Conservation (phyloP, 192 early-diverging fungal genomes). For the Pilaira anomala region DNA sequence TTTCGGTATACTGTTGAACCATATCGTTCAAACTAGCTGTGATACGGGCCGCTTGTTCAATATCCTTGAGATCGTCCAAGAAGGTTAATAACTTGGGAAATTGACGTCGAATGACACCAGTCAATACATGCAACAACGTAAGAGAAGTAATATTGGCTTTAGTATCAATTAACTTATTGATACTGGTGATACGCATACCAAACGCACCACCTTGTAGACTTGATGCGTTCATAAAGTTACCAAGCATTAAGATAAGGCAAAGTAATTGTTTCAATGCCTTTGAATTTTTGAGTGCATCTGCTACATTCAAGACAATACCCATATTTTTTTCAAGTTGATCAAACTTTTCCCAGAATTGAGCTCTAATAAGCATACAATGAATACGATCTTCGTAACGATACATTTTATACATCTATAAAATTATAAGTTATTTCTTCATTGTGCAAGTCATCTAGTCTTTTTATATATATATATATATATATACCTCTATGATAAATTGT, state of each 20-base stretch:
- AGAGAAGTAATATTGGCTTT: conserved; percentile 65
- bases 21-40: conserved; percentile 35
- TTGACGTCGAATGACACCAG: conserved; percentile 56
- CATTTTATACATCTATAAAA: conserved; percentile 58
- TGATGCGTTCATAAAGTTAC: conserved; percentile 82
- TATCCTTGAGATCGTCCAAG: conserved; percentile 61
- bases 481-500: conserved; percentile 61
- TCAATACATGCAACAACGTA: conserved; percentile 73
- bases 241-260: conserved; percentile 66
- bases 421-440: not conserved
- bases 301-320: conserved; percentile 54
- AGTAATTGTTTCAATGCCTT: conserved; percentile 67
- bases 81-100: conserved; percentile 61
- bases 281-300: conserved; percentile 59
- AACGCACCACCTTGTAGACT: conserved; percentile 77
- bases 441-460: not conserved
- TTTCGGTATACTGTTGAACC: conserved; percentile 30
- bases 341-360: conserved; percentile 61
- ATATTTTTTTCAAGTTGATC: conserved; percentile 62
- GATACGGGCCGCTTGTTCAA: conserved; percentile 62
- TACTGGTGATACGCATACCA: conserved; percentile 76
- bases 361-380: conserved; percentile 59
- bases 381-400: conserved; percentile 72
- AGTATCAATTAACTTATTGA: conserved; percentile 77
- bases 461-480: not conserved